These are phyloP conservation scores for Silene coronaria DNA, from an alignment of 179 eudicot species.

Conservation along the genomic window DNA sequence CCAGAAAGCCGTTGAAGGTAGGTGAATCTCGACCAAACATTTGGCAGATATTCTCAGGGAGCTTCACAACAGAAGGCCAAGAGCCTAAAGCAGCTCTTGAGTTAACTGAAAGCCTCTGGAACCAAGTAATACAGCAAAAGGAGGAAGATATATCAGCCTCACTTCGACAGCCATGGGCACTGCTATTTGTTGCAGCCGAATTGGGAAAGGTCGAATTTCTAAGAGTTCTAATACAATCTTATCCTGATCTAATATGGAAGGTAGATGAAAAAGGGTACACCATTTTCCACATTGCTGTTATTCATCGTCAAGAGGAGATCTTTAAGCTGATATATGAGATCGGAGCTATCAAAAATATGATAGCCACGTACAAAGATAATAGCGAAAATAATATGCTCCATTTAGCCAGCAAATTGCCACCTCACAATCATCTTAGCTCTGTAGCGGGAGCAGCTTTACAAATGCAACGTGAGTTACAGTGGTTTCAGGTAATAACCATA, in stretches of 20 bases:
- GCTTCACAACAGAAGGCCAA: background rate
- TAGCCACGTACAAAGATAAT: conserved; percentile 28
- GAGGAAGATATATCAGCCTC: conserved; percentile 14
- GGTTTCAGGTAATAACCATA: no score
- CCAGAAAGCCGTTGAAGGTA: conserved; percentile 13
- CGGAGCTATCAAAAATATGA: conserved; percentile 27
- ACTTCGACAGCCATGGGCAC: conserved; percentile 17
- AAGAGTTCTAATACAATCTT: conserved; percentile 11
- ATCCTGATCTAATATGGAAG: conserved; percentile 38
- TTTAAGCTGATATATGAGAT: conserved; percentile 30
- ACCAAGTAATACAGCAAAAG: conserved; percentile 20
- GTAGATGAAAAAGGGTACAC: conserved; percentile 27
- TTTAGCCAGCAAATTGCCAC: conserved; percentile 29
- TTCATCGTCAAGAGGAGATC: conserved; percentile 31
- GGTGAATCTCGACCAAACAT: no score
- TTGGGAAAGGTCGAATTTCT: conserved; percentile 24
- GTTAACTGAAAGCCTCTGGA: conserved; percentile 16
- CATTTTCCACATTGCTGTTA: conserved; percentile 34
- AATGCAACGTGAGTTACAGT: no score
- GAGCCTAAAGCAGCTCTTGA: conserved; percentile 7
- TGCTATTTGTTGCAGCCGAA: conserved; percentile 22
- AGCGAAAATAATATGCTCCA: background rate
- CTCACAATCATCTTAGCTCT: conserved; percentile 28
- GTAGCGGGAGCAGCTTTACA: no score
- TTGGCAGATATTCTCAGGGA: no score